Percentiles rank a stretch among this genome's conserved stretches.
phyloP scores from a whole-genome alignment of 129 eudicot species.

The Artemisia tridentata region DNA sequence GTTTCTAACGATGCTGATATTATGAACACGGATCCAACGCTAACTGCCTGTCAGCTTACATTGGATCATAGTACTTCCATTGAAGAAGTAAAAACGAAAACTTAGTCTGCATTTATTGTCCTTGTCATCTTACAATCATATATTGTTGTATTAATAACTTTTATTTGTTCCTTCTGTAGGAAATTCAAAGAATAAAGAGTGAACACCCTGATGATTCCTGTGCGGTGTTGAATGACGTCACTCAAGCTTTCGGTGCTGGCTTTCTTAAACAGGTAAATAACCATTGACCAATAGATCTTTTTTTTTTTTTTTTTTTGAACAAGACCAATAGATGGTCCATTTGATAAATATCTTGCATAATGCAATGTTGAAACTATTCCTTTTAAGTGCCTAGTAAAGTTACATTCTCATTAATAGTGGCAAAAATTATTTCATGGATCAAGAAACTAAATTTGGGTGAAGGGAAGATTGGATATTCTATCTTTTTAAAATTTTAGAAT shows the following conservation, averaged over 20 bases:
- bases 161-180: constrained; percentile 44
- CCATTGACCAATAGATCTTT: background rate
- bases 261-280: constrained; percentile 92
- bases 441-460: constrained; percentile 10
- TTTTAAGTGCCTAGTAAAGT: constrained; percentile 35
- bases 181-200: constrained; percentile 61
- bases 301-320: no score
- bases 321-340: background rate
- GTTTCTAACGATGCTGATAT: constrained; percentile 49
- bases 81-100: constrained; percentile 54
- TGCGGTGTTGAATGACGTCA: constrained; percentile 85
- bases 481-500: background rate
- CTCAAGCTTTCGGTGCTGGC: constrained; percentile 98
- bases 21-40: constrained; percentile 34
- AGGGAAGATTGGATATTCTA: constrained; percentile 17
- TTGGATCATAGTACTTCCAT: constrained; percentile 89
- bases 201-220: constrained; percentile 85
- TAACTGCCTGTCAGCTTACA: constrained; percentile 76
- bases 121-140: constrained; percentile 3
- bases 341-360: constrained; percentile 16
- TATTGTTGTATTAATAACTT: background rate
- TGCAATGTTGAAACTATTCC: constrained; percentile 21
- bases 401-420: constrained; percentile 32
- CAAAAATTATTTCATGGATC: constrained; percentile 5
- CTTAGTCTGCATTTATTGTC: background rate